Evolutionary conservation across 805 yeast genomes (phyloP).

Genomic region (Barnettozyma wickerhamii): DNA sequence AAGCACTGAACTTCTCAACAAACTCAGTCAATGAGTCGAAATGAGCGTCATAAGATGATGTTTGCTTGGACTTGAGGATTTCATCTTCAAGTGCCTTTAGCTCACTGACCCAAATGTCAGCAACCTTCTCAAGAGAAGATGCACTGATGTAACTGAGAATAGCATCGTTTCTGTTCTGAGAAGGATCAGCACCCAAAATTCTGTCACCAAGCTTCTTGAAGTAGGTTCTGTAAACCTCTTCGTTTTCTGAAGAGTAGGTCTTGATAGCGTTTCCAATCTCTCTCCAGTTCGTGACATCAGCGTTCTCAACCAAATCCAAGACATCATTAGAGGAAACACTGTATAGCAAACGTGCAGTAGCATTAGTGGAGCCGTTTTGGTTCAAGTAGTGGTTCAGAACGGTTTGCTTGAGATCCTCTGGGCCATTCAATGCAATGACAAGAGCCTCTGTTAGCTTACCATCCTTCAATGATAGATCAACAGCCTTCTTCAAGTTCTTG

Average conservation of each 20-base stretch:
- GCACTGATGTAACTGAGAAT: conserved; percentile 77
- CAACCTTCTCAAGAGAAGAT: conserved; percentile 70
- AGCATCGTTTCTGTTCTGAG: conserved; percentile 65
- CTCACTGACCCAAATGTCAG: conserved; percentile 82
- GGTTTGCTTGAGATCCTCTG: conserved; percentile 55
- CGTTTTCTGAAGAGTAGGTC: conserved; percentile 43
- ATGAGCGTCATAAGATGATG: conserved; percentile 77
- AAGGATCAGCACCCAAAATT: conserved; percentile 43
- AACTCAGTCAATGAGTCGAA: conserved; percentile 75
- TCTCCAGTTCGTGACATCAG: conserved; percentile 79
- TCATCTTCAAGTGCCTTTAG: conserved; percentile 43
- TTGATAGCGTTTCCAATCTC: conserved; percentile 68
- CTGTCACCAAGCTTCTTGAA: conserved; percentile 76
- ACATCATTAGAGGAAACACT: conserved; percentile 51
- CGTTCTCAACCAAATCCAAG: conserved; percentile 71
- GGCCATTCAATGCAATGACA: conserved; percentile 67
- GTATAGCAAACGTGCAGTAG: conserved; percentile 71
- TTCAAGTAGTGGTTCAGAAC: conserved; percentile 71
- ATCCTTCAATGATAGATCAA: conserved; percentile 57
- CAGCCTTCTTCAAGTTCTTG: conserved; percentile 65
- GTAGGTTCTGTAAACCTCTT: conserved; percentile 46
- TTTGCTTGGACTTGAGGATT: conserved; percentile 32
- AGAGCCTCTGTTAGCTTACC: conserved; percentile 75
- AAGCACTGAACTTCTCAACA: conserved; percentile 79
- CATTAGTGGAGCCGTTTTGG: conserved; percentile 41